Percentiles rank a stretch among this genome's conserved stretches.
Conservation (phyloP, 352 stramenopile species). For the Aphanomyces invadans region DNA sequence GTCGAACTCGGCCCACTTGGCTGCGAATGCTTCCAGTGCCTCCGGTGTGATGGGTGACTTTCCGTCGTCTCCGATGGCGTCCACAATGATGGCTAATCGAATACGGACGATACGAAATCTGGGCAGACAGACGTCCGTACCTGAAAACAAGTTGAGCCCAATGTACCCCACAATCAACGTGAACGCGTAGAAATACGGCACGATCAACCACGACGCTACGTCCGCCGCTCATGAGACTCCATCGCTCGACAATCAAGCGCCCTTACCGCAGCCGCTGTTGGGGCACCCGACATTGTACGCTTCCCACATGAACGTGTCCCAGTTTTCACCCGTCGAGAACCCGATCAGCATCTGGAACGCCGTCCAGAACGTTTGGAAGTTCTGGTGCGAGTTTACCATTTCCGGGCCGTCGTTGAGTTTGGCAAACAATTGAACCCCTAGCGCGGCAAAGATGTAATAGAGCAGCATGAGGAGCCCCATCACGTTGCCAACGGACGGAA, state of each 20-base stretch:
- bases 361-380: conserved; percentile 88
- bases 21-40: conserved; percentile 83
- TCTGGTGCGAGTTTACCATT: conserved; percentile 80
- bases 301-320: conserved; percentile 88
- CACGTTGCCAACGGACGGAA: conserved; percentile 88
- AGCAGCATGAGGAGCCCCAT: conserved; percentile 87
- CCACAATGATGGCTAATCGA: conserved; percentile 80
- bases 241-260: too few relatives aligned
- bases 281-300: conserved; percentile 35
- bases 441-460: conserved; percentile 90
- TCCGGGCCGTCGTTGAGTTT: conserved; percentile 59
- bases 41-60: conserved; percentile 82
- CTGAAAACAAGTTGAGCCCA: conserved; percentile 78
- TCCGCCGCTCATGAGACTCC: too few relatives aligned
- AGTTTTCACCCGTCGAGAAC: conserved; percentile 88
- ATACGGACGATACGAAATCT: too few relatives aligned
- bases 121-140: too few relatives aligned
- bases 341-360: conserved; percentile 85
- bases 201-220: conserved; percentile 42
- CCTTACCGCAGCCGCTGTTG: conserved; percentile 49
- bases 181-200: conserved; percentile 85
- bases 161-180: conserved; percentile 90
- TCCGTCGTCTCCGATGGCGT: conserved; percentile 84
- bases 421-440: conserved; percentile 89
- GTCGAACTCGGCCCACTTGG: conserved; percentile 86